Percentiles rank a stretch among this genome's conserved stretches.
These are phyloP conservation scores for Calcarisporium arbuscula DNA, from an alignment of 2,329 filamentous ascomycete species.

Conservation along the genomic window DNA sequence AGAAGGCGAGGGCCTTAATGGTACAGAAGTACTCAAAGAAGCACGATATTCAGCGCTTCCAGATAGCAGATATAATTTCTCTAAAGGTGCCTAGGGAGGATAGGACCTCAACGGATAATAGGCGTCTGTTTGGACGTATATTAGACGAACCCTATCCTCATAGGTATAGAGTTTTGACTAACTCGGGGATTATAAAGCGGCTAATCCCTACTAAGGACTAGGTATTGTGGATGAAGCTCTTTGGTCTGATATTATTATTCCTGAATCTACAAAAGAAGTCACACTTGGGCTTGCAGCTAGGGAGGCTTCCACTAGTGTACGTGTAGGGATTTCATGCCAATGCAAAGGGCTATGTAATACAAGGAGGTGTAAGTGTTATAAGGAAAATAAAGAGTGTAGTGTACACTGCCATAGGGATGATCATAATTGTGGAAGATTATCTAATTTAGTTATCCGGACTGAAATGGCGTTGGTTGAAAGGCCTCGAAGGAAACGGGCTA, in stretches of 20 bases:
- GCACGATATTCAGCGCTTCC: too few species aligned
- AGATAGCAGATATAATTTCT: too few species aligned
- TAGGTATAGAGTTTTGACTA: conserved; percentile 4
- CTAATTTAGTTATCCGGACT: conserved; percentile 1
- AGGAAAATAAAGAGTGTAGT: conserved; percentile 5
- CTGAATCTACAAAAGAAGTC: conserved; percentile 5
- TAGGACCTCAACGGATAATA: too few species aligned
- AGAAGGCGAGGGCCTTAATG: too few species aligned
- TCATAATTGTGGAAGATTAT: conserved; percentile 5
- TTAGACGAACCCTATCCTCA: conserved; percentile 3
- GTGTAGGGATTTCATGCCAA: conserved; percentile 4
- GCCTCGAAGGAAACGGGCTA: background rate
- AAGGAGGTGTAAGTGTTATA: conserved; percentile 5
- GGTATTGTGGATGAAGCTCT: conserved; percentile 3
- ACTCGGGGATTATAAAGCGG: conserved; percentile 4
- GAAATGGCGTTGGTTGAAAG: conserved; percentile 1
- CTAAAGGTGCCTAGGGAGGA: too few species aligned
- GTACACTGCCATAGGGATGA: conserved; percentile 5
- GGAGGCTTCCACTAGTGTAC: conserved; percentile 4
- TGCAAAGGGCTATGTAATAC: conserved; percentile 5
- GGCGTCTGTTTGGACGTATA: too few species aligned
- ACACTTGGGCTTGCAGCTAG: conserved; percentile 3
- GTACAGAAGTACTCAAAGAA: too few species aligned
- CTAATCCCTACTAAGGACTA: conserved; percentile 5
- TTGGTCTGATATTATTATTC: conserved; percentile 4